Conservation (phyloP, 805 yeast species). For the Lipomyces starkeyi region DNA sequence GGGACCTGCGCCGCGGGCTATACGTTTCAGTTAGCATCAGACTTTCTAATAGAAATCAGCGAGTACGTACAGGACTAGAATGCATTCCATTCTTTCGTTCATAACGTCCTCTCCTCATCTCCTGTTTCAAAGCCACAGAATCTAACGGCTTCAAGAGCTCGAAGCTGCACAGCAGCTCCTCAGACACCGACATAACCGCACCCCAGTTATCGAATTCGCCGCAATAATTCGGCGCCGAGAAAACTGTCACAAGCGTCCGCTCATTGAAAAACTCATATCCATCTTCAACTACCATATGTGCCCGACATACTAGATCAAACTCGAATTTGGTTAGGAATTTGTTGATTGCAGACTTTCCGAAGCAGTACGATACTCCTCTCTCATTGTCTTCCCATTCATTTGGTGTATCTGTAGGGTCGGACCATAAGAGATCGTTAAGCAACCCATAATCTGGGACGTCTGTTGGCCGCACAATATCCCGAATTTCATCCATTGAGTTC, state of each 20-base stretch:
- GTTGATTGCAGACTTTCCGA: constrained; percentile 78
- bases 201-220: constrained; percentile 96
- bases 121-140: constrained; percentile 88
- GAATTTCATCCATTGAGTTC: constrained; percentile 73
- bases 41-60: constrained; percentile 32
- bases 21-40: background rate
- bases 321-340: constrained; percentile 75
- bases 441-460: constrained; percentile 86
- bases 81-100: constrained; percentile 67
- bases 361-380: constrained; percentile 82
- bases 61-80: constrained; percentile 44
- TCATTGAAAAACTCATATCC: constrained; percentile 80
- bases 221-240: constrained; percentile 77
- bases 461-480: constrained; percentile 78
- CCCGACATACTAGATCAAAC: constrained; percentile 81
- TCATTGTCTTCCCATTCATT: constrained; percentile 91
- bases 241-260: constrained; percentile 71
- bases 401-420: constrained; percentile 81
- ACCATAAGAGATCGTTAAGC: constrained; percentile 78
- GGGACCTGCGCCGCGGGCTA: constrained; percentile 41
- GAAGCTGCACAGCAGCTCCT: constrained; percentile 88
- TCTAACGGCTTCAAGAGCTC: constrained; percentile 94
- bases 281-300: constrained; percentile 87
- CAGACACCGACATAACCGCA: constrained; percentile 96
- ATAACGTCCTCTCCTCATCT: constrained; percentile 71